Evolutionary conservation across 1,284 basidiomycete species (phyloP).

Genomic region (Cutaneotrichosporon sp.): DNA sequence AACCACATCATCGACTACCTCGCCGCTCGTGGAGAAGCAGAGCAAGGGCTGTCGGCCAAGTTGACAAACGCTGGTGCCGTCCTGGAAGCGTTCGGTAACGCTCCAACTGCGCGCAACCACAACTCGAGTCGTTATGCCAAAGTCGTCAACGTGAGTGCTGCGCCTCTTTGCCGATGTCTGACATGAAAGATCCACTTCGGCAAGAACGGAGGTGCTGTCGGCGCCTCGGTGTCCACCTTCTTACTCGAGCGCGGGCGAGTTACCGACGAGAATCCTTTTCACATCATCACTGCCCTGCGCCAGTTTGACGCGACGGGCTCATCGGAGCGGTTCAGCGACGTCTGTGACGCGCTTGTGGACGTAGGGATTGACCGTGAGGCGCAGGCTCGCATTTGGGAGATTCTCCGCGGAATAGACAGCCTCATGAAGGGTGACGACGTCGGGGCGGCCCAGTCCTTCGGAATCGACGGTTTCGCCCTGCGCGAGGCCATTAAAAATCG

Average conservation of each 20-base stretch:
- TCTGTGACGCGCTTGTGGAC: constrained; percentile 8
- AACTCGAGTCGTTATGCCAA: constrained; percentile 23
- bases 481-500: constrained; percentile 14
- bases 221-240: constrained; percentile 19
- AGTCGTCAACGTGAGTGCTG: constrained; percentile 16
- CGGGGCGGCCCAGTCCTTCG: constrained; percentile 8
- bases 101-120: constrained; percentile 17
- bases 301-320: constrained; percentile 9
- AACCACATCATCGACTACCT: constrained; percentile 20
- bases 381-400: constrained; percentile 14
- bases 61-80: constrained; percentile 14
- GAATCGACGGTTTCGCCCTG: constrained; percentile 8
- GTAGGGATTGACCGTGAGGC: constrained; percentile 10
- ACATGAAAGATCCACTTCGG: constrained; percentile 17
- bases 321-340: constrained; percentile 6
- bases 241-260: constrained; percentile 19
- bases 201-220: constrained; percentile 3
- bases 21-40: constrained; percentile 11
- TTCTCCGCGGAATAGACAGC: constrained; percentile 15
- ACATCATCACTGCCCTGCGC: constrained; percentile 16
- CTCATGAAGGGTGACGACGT: constrained; percentile 11
- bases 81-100: constrained; percentile 21
- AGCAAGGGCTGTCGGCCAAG: constrained; percentile 8
- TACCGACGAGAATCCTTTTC: constrained; percentile 15
- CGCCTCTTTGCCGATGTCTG: background rate